Base-by-base conservation (phyloP, 495 filamentous ascomycete species). In the Cercophora newfieldiana region DNA sequence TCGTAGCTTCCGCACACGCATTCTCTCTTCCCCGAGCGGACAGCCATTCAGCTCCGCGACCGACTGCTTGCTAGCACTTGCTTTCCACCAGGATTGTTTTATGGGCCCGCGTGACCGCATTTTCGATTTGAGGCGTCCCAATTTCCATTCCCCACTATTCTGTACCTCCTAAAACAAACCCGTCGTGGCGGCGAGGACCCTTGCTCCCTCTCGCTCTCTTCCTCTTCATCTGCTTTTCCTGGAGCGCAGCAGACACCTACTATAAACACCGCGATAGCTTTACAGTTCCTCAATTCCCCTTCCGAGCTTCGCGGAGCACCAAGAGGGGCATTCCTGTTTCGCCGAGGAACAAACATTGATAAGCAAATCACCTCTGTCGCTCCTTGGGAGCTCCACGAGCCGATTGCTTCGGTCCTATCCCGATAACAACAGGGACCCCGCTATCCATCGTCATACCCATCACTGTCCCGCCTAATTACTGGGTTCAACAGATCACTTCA, bases 381-480 rank as follows among this genome's bases (percentile, higher is more conserved):
- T 44, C 37, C n/a, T 14, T 44, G 37, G 3, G 37, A 44, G 37
- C 37, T 44, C 37, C 12, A 14, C 3, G 4, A 60, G 44, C 58
- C 18, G 37, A 44, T 44, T 44, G 37, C 12, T n/a, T n/a, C 58
- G 8, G 31, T 44, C 24, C 33, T 24, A 31, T 19, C 62, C 30
- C 29, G 50, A 64, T 37, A 61, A 60, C 56, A 61, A 37, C 37
- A 21, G 49, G 25, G 55, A 66, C 64, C 64, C 55, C 67, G 31
- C 59, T 29, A 66, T 63, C 37, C 37, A 50, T 22, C 31, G 24
- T 64, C 51, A 59, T 61, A 49, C 49, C 33, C 44, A 53, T 47
- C 58, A 63, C 59, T n/a, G 66, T 65, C 63, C 28, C 28, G 37
- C 37, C 37, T n/a, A 14, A 44, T 44, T 44, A 16, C 37, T n/a